Base-by-base conservation (phyloP, 1,139 yeast genomes). In the Candida neerlandica region DNA sequence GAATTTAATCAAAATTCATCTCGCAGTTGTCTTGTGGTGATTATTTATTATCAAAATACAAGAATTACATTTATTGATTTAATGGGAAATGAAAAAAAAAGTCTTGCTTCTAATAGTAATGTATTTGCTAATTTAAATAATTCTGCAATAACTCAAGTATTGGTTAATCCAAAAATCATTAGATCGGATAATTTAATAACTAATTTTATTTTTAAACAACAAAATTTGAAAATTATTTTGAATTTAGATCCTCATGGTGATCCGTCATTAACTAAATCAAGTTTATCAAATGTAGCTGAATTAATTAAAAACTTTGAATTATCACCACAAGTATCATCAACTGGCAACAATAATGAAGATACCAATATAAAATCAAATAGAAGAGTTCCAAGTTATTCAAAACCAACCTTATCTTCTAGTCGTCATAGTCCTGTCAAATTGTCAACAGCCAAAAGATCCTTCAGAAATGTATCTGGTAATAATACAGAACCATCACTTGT, bases 221-320 rank as follows among this genome's bases (percentile, higher is more conserved):
- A 54, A 29, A 46, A 61, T 19, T 54, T 63, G 41, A 64, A 65
- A 42, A 53, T 69, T 4, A 59, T 69, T 12, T 57, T 70, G 52
- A 62, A 64, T 46, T 62, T 70, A 53, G 73, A 70, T 51, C 65
- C 59, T 10, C 48, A 51, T 33, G 74, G 72, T 4, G 69, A 66
- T 41, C 51, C 46, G 2, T 55, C 59, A 3, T 60, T 67, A 44
- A 63, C 64, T 40, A 64, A 66, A 49, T 64, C 73, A 1, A 57
- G 66, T 10, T 60, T 70, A 51, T 55, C 50, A 47, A 69, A 68
- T 47, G 58, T 67, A 38, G 69, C 66, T 15, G 61, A 58, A 11
- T 58, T 66, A 39, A 53, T 65, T n/a, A 58, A 55, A 45, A 55
- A 51, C 7, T 65, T 63, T 23, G 27, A 23, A 23, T 23, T 23